Evolutionary conservation across 2,329 filamentous ascomycete genomes (phyloP), one percentile per base, ranked within the genome.

Genomic region (Neofusicoccum cordaticola): DNA sequence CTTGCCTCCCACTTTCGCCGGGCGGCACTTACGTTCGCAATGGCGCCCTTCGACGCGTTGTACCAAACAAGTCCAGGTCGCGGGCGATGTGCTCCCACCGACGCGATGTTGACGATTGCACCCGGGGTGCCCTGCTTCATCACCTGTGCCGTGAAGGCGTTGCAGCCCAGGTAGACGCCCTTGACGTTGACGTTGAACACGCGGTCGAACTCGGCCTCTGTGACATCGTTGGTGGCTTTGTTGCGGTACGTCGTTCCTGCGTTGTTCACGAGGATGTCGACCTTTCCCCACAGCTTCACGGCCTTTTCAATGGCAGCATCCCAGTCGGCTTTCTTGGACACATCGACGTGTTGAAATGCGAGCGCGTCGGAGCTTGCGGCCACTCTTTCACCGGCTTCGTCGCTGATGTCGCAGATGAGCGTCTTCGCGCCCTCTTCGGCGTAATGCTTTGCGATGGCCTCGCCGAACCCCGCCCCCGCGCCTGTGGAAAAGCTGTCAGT

Each of bases 111-210:
- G 63, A 91, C 83, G 62, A 91, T 88, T 34, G 79, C 83, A 0
- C 86, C 88, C 0, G 85, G 83, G 4, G 84, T 81, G 1, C 83
- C 82, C 65, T 84, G 77, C 65, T 83, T 81, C 41, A 89, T 74
- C 47, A 90, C 84, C 68, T 88, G 87, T 0, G 84, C 85, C 4
- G 90, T 75, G 44, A 88, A 80, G 3, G 87, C 84, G 62, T 81
- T 81, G 1, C 85, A 84, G 0, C 86, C 87, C 31, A 86, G 74
- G 73, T 85, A 91, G 52, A 91, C 82, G 2, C 85, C 84, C 75
- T 88, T 89, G 66, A 91, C 86, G 68, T 91, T 91, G 66, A 90
- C 87, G 61, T 83, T 83, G 73, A 91, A 88, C 42, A 88, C 85
- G 53, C 83, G 79, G 69, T 90, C 86, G 66, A 89, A 91, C 57